phyloP scores from a whole-genome alignment of 164 flowering plant species.

The Cinnamomum micranthum region DNA sequence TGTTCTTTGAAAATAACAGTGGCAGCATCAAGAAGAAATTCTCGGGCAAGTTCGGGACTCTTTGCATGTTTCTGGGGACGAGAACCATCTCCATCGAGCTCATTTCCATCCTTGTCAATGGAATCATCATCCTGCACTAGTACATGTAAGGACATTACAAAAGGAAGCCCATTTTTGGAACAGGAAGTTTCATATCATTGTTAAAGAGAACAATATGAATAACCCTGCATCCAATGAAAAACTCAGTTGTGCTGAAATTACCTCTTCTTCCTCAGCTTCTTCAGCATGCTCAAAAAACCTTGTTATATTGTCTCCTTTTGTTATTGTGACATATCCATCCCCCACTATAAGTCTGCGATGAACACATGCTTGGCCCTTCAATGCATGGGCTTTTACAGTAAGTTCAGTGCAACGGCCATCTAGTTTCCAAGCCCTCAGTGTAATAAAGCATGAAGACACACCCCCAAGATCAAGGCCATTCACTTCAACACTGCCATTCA shows the following conservation, averaged over 20 bases:
- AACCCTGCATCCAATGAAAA: neutral
- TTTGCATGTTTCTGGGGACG: constrained; percentile 99
- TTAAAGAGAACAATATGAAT: neutral
- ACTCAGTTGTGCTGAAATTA: constrained; percentile 13
- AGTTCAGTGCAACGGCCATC: constrained; percentile 91
- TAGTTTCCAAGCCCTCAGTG: constrained; percentile 80
- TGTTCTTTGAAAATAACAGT: constrained; percentile 96
- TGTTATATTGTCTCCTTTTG: constrained; percentile 80
- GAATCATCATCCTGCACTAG: constrained; percentile 83
- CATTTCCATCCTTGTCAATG: constrained; percentile 95
- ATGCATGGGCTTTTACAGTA: constrained; percentile 93
- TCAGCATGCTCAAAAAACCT: constrained; percentile 98
- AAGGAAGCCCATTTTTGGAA: constrained; percentile 1
- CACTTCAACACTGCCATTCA: constrained; percentile 68
- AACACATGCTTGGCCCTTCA: constrained; percentile 90
- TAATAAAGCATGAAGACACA: constrained; percentile 76
- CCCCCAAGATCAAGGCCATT: constrained; percentile 78
- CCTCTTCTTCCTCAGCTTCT: constrained; percentile 99
- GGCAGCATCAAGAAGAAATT: constrained; percentile 97
- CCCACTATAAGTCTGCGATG: constrained; percentile 93
- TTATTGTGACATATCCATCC: constrained; percentile 85
- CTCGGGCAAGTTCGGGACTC: constrained; percentile 99
- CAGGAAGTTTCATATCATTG: neutral
- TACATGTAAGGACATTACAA: neutral
- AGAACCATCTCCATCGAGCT: constrained; percentile 92